Evolutionary conservation across 2,329 filamentous ascomycete species (phyloP).

Genomic region (Chaetomium olivaceum): DNA sequence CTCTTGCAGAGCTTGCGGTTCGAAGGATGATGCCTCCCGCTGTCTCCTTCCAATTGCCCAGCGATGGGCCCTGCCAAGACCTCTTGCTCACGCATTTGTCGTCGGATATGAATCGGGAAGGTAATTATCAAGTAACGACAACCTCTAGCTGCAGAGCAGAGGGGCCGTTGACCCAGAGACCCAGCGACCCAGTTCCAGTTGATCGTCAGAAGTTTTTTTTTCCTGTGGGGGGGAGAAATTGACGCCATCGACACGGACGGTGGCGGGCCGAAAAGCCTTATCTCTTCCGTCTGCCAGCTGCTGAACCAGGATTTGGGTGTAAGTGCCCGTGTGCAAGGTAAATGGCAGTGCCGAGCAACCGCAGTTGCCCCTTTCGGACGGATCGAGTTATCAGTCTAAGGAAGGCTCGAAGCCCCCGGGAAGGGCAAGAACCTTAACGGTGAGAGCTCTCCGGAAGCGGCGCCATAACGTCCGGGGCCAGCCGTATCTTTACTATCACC

Average conservation of each 20-base stretch:
- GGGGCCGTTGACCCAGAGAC: slow-evolving; percentile 17
- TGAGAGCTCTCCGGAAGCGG: slow-evolving; percentile 4
- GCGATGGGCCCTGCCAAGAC: slow-evolving; percentile 26
- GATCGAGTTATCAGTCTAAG: slow-evolving; percentile 2
- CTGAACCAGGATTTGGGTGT: not conserved
- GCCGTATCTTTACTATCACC: slow-evolving; percentile 15
- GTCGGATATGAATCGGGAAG: slow-evolving; percentile 27
- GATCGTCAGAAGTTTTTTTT: slow-evolving; percentile 11
- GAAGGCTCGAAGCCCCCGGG: not conserved
- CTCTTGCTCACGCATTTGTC: slow-evolving; percentile 20
- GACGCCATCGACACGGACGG: slow-evolving; percentile 10
- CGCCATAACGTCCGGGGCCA: not conserved
- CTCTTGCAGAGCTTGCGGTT: slow-evolving; percentile 1
- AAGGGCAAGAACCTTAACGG: not conserved
- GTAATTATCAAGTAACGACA: slow-evolving; percentile 34
- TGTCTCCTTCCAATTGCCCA: not conserved
- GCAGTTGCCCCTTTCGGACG: slow-evolving; percentile 18
- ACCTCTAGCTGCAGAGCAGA: slow-evolving; percentile 33
- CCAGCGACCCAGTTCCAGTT: slow-evolving; percentile 8
- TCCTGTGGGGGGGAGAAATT: slow-evolving; percentile 14
- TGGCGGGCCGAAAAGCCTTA: slow-evolving; percentile 6
- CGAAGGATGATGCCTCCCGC: not conserved
- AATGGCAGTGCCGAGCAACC: slow-evolving; percentile 7
- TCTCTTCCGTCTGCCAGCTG: slow-evolving; percentile 5
- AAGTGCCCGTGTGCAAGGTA: slow-evolving; percentile 1